A percentile compares a stretch with the other conserved stretches of the same genome.
Conservation (phyloP, 164 flowering plant species). For the Litsea cubeba region DNA sequence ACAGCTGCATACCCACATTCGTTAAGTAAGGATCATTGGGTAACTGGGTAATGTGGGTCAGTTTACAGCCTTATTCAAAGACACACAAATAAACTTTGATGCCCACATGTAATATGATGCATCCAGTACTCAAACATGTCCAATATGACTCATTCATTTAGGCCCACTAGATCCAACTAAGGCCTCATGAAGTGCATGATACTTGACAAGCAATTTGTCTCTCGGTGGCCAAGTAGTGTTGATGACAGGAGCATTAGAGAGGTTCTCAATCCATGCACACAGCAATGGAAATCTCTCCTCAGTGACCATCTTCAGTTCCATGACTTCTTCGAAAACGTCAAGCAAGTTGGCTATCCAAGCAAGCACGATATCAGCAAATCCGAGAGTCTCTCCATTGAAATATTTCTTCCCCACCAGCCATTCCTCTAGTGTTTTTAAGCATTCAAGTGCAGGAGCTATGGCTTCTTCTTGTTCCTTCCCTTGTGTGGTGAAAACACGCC, state of each 20-base stretch:
- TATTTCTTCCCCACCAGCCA: neutral
- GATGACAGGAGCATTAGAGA: neutral
- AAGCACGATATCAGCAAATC: neutral
- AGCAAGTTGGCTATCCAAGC: neutral
- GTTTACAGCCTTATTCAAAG: neutral
- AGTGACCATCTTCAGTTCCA: neutral
- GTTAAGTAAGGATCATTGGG: no score
- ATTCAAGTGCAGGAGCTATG: neutral
- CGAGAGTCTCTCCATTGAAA: neutral
- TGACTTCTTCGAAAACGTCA: neutral
- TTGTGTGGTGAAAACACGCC: neutral
- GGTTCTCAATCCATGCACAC: neutral
- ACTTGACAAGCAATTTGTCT: neutral
- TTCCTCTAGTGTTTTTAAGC: neutral
- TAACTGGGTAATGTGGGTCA: neutral
- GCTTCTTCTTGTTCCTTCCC: slow-evolving; percentile 5
- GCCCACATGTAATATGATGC: neutral
- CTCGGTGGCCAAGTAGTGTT: neutral
- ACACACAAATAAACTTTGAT: neutral
- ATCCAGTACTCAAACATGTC: no score
- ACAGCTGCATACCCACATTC: neutral
- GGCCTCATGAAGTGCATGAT: neutral
- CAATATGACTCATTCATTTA: neutral
- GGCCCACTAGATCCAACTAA: no score
- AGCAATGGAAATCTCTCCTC: neutral